Percentiles rank a stretch among this genome's conserved stretches.
These are phyloP conservation scores for Vachellia pachyceras DNA, from an alignment of 306 rosid species.

Conservation along the genomic window DNA sequence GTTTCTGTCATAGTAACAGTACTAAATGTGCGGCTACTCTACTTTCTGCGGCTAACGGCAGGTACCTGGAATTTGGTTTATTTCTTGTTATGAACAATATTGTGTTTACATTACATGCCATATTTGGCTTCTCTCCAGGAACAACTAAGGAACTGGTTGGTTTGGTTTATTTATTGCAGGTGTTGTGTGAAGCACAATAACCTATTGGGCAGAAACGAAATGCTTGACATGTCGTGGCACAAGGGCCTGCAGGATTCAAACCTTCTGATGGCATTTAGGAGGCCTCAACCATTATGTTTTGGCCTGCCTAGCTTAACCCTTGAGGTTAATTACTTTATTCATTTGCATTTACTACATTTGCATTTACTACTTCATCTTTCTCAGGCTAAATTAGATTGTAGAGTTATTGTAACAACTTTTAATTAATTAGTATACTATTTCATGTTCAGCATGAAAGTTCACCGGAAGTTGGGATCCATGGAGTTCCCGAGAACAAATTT, in stretches of 20 bases:
- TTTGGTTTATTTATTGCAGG: slow-evolving; percentile 44
- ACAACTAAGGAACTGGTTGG: not conserved
- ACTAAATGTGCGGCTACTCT: slow-evolving; percentile 50
- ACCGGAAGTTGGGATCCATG: slow-evolving; percentile 72
- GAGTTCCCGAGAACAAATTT: slow-evolving; percentile 61
- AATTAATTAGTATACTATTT: not conserved
- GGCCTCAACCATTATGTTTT: slow-evolving; percentile 52
- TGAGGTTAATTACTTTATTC: slow-evolving; percentile 45
- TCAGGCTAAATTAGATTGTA: not conserved
- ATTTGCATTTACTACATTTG: not conserved
- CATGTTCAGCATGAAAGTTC: slow-evolving; percentile 59
- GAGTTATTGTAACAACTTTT: not conserved
- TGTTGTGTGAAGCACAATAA: slow-evolving; percentile 67
- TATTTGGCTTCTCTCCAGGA: no score
- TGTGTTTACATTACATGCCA: not conserved
- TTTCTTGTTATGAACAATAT: not conserved
- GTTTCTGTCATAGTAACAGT: not conserved
- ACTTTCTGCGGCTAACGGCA: slow-evolving; percentile 57
- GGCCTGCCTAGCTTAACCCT: slow-evolving; percentile 57
- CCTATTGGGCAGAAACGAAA: slow-evolving; percentile 62
- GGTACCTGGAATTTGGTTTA: slow-evolving; percentile 48
- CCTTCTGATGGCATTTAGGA: slow-evolving; percentile 60
- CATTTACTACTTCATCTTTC: not conserved
- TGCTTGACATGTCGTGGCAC: slow-evolving; percentile 66
- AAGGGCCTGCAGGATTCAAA: slow-evolving; percentile 71